Conservation (phyloP, 352 stramenopile genomes). For the Globisporangium abappressorium region DNA sequence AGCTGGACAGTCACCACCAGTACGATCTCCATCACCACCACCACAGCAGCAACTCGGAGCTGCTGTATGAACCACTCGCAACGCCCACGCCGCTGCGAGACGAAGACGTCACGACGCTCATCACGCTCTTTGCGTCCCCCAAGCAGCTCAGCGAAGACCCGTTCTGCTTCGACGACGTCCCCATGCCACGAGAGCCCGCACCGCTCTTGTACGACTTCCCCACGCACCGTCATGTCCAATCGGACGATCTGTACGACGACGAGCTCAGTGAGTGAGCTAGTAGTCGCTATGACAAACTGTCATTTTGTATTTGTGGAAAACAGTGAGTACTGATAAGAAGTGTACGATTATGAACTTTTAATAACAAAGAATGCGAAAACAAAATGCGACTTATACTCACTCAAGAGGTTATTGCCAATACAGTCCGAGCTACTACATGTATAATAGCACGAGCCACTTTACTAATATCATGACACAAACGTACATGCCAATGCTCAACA, state of each 20-base stretch:
- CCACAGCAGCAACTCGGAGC: slow-evolving; percentile 1
- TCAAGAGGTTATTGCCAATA: no score
- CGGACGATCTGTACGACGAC: neutral
- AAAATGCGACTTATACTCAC: neutral
- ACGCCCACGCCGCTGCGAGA: slow-evolving; percentile 35
- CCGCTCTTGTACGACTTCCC: slow-evolving; percentile 2
- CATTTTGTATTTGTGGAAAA: neutral
- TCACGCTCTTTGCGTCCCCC: slow-evolving; percentile 27
- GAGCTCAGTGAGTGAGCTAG: neutral
- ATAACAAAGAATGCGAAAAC: neutral
- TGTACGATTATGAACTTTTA: neutral
- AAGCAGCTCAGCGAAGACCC: slow-evolving; percentile 3
- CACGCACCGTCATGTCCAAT: neutral
- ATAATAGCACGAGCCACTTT: neutral
- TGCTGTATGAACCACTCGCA: slow-evolving; percentile 33
- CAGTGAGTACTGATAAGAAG: neutral
- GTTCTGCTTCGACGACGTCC: slow-evolving; percentile 8
- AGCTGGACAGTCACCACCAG: neutral
- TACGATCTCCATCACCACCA: neutral
- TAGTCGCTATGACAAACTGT: neutral
- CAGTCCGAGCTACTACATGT: no score
- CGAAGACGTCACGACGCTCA: slow-evolving; percentile 41
- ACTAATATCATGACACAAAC: neutral
- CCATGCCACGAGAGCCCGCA: slow-evolving; percentile 12
- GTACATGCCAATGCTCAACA: neutral